Conservation (phyloP, 1,284 basidiomycete genomes). For the Calocybe gambosa region DNA sequence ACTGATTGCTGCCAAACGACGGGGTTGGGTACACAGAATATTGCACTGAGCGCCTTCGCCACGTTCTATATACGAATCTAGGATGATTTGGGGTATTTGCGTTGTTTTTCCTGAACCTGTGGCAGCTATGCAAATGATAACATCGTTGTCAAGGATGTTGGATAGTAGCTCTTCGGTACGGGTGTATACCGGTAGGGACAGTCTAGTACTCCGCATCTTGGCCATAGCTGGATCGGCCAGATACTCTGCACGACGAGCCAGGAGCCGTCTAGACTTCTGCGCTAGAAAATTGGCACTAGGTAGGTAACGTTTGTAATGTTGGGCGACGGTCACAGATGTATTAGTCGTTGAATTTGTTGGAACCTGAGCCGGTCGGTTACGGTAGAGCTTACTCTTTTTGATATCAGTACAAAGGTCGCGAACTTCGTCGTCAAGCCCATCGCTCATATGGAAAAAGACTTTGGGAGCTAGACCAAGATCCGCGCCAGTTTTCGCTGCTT, state of each 20-base stretch:
- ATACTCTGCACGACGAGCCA: constrained; percentile 55
- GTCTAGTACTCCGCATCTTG: constrained; percentile 64
- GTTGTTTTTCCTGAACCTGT: constrained; percentile 97
- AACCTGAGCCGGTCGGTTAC: constrained; percentile 30
- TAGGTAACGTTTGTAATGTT: constrained; percentile 5
- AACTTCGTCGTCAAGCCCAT: constrained; percentile 69
- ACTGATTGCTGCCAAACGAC: constrained; percentile 88
- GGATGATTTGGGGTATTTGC: constrained; percentile 89
- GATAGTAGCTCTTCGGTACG: constrained; percentile 61
- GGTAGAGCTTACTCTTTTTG: constrained; percentile 38
- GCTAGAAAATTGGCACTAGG: constrained; percentile 17
- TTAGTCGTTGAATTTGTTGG: constrained; percentile 14
- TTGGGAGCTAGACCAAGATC: constrained; percentile 68
- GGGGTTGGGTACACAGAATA: constrained; percentile 90
- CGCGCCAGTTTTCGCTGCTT: constrained; percentile 55
- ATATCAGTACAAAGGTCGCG: constrained; percentile 69
- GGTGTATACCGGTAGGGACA: constrained; percentile 69
- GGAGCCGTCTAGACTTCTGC: constrained; percentile 59
- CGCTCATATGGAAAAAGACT: constrained; percentile 67
- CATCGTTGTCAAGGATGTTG: constrained; percentile 75
- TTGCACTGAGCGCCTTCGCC: constrained; percentile 85
- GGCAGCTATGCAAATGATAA: constrained; percentile 91
- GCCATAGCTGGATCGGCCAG: constrained; percentile 57
- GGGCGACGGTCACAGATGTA: neutral
- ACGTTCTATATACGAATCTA: constrained; percentile 79